Evolutionary conservation across 345 rosid species (phyloP), one percentile per base, ranked within the genome.

Genomic region (Pelargonium nanum): DNA sequence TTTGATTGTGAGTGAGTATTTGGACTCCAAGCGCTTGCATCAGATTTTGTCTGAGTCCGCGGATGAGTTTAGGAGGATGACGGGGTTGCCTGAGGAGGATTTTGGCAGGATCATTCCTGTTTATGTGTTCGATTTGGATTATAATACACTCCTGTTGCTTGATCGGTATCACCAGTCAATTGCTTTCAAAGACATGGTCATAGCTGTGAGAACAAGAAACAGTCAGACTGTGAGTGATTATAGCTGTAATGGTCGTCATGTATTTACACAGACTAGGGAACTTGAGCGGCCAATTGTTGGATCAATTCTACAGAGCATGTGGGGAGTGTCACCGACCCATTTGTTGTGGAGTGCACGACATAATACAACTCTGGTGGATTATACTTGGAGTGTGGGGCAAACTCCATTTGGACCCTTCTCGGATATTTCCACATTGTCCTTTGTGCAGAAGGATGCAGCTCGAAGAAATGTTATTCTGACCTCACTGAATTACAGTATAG

Each of bases 321-420:
- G 99, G 99, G 99, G 99, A 59, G 95, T 89, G 22, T 84, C 99
- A 0, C 88, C 99, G 0, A 93, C 97, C 23, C 99, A 93, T 75
- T 58, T 89, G 72, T 71, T 67, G 4, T 93, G 99, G 99, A 93
- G 97, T 60, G 77, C 96, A 2, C 75, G 78, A 25, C 97, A 86
- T 68, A 89, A 93, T 70, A 66, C 72, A 28, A 93, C 96, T 28
- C 58, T 85, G 67, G 88, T 93, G 52, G 99, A 93, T 73, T 93
- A 93, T 73, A 85, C 99, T 1, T 93, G 99, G 99, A 89, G 97
- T 62, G 76, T 93, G 5, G 99, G 99, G 56, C 89, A 93, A 65
- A 93, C 99, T 22, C 99, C 99, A 16, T 93, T 93, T 51, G 99
- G 99, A 40, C 99, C 99, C 4, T 93, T 94, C 75, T 94, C 97